phyloP scores from a whole-genome alignment of 495 filamentous ascomycete genomes.

The Tetracladium setigerum region DNA sequence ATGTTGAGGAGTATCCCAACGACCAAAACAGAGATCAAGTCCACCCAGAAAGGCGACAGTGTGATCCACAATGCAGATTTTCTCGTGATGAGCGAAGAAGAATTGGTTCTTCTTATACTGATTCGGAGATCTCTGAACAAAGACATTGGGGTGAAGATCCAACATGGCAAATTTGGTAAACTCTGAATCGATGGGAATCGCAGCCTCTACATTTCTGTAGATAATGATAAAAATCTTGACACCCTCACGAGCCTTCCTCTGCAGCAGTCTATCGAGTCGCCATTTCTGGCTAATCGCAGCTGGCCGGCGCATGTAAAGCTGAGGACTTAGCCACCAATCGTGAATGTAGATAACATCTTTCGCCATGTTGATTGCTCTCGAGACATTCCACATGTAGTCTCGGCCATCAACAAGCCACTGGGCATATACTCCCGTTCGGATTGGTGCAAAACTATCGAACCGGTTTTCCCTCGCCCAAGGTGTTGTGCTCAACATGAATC shows the following conservation, averaged over 20 bases:
- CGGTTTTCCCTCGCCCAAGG: conserved; percentile 77
- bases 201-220: conserved; percentile 96
- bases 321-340: conserved; percentile 97
- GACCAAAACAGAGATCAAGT: conserved; percentile 93
- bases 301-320: conserved; percentile 91
- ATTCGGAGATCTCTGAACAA: conserved; percentile 92
- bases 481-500: conserved; percentile 71
- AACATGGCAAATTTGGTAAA: conserved; percentile 97
- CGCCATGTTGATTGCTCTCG: conserved; percentile 92
- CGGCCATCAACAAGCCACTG: conserved; percentile 96
- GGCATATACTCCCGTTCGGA: conserved; percentile 77
- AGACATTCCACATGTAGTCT: conserved; percentile 99
- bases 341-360: conserved; percentile 99
- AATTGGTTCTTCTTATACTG: conserved; percentile 99
- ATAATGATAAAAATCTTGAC: conserved; percentile 98
- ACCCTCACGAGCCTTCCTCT: conserved; percentile 86
- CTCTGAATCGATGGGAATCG: conserved; percentile 96
- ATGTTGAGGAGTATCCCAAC: conserved; percentile 96
- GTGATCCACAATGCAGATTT: conserved; percentile 92
- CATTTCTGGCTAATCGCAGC: conserved; percentile 98
- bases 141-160: conserved; percentile 91
- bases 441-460: conserved; percentile 90
- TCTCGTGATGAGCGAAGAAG: conserved; percentile 99
- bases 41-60: conserved; percentile 94
- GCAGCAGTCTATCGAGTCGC: conserved; percentile 90